These are phyloP conservation scores for Fusarium sp. DNA, from an alignment of 2,329 filamentous ascomycete genomes.

Conservation along the genomic window DNA sequence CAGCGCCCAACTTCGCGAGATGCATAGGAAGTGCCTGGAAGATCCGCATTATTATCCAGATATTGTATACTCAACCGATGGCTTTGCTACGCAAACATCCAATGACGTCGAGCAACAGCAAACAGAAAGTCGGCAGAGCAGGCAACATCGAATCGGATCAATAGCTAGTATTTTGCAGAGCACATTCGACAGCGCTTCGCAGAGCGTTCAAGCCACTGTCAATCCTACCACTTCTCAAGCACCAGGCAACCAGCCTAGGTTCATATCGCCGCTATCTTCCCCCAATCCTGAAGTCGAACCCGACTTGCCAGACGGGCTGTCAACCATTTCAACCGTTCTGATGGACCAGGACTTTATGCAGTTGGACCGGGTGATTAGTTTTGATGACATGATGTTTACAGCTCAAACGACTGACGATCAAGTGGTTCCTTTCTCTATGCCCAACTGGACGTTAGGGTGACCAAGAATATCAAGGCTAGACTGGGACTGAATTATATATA, in stretches of 20 bases:
- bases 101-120: not conserved
- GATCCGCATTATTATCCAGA: constrained; percentile 13
- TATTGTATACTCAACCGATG: constrained; percentile 34
- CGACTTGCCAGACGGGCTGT: constrained; percentile 43
- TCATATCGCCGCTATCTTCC: constrained; percentile 27
- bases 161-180: fast-evolving
- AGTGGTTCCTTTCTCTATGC: constrained; percentile 1
- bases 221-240: not conserved
- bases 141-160: fast-evolving
- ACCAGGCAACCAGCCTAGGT: not conserved
- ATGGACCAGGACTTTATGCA: constrained; percentile 51
- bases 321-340: constrained; percentile 49
- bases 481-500: too few species aligned
- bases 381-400: constrained; percentile 53
- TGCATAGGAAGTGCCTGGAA: constrained; percentile 16
- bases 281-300: constrained; percentile 8
- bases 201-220: not conserved
- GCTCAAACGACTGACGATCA: constrained; percentile 34
- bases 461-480: not conserved
- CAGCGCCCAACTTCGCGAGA: constrained; percentile 8
- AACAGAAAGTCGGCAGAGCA: fast-evolving
- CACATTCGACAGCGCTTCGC: not conserved
- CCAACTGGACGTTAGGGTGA: constrained; percentile 20
- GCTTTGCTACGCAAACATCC: not conserved
- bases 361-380: constrained; percentile 52